phyloP scores from a whole-genome alignment of 768 basidiomycete species.

The Hortiboletus flavorubellus region DNA sequence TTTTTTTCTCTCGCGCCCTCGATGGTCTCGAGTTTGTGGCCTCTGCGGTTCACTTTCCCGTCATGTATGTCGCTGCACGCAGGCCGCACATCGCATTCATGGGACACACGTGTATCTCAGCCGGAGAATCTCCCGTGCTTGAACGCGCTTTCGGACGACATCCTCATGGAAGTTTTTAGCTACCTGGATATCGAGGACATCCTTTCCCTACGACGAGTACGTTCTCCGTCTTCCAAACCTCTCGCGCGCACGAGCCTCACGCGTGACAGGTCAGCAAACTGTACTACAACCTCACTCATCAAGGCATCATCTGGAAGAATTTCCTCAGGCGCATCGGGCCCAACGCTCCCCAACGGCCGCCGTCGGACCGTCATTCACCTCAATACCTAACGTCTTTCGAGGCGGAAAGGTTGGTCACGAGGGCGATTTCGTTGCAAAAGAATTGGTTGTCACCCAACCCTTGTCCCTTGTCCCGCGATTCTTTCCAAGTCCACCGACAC shows the following conservation, averaged over 20 bases:
- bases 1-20: conserved; percentile 4
- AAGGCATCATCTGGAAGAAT: conserved; percentile 67
- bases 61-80: conserved; percentile 15
- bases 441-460: conserved; percentile 52
- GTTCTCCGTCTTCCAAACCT: conserved; percentile 5
- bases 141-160: conserved; percentile 35
- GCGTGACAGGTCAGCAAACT: conserved; percentile 49
- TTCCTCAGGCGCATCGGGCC: conserved; percentile 51
- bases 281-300: conserved; percentile 62
- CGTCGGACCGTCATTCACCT: conserved; percentile 46
- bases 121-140: conserved; percentile 26
- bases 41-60: conserved; percentile 17
- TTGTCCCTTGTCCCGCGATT: conserved; percentile 23
- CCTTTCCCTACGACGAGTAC: conserved; percentile 35
- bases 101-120: conserved; percentile 25
- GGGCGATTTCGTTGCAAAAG: conserved; percentile 56
- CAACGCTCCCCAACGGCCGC: conserved; percentile 60
- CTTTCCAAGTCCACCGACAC: conserved; percentile 32
- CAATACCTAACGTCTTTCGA: conserved; percentile 35
- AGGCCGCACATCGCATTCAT: conserved; percentile 17
- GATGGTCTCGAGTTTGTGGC: conserved; percentile 27
- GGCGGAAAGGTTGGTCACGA: conserved; percentile 56
- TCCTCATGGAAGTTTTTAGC: conserved; percentile 37
- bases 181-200: conserved; percentile 38
- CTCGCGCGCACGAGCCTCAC: not conserved